phyloP scores from a whole-genome alignment of 78 protist genomes.

The Acrasis kona region DNA sequence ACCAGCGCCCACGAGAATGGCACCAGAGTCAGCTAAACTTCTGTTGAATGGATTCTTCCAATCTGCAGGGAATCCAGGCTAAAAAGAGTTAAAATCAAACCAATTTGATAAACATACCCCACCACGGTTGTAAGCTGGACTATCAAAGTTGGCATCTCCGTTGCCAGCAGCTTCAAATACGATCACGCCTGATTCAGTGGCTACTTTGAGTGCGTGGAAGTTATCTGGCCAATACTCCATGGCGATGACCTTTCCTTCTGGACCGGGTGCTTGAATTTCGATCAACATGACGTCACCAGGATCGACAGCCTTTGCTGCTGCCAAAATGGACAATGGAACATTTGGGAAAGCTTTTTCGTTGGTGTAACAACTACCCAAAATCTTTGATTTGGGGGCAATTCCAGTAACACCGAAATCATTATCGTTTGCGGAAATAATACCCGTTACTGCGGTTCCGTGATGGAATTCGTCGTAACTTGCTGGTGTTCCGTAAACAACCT shows the following conservation, averaged over 20 bases:
- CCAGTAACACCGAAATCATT: neutral
- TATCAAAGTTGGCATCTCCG: neutral
- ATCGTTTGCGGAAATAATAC: neutral
- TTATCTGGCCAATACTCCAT: neutral
- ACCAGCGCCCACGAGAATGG: neutral
- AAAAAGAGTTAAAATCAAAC: too few species aligned
- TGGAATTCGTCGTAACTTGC: neutral
- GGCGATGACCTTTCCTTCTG: neutral
- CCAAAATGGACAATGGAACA: neutral
- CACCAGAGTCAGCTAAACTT: neutral
- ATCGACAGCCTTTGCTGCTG: neutral
- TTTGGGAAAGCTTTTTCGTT: neutral
- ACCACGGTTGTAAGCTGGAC: neutral
- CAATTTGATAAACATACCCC: too few species aligned
- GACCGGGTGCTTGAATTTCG: neutral
- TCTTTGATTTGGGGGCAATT: neutral
- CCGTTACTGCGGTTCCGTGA: neutral
- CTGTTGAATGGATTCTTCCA: neutral
- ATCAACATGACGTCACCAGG: neutral
- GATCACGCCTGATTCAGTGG: neutral
- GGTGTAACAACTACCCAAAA: neutral
- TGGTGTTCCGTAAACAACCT: neutral
- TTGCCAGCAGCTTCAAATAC: neutral
- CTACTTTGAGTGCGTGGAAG: neutral
- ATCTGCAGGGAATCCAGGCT: neutral